Base-by-base conservation (phyloP, 768 basidiomycete genomes). In the Russula dissimulans region DNA sequence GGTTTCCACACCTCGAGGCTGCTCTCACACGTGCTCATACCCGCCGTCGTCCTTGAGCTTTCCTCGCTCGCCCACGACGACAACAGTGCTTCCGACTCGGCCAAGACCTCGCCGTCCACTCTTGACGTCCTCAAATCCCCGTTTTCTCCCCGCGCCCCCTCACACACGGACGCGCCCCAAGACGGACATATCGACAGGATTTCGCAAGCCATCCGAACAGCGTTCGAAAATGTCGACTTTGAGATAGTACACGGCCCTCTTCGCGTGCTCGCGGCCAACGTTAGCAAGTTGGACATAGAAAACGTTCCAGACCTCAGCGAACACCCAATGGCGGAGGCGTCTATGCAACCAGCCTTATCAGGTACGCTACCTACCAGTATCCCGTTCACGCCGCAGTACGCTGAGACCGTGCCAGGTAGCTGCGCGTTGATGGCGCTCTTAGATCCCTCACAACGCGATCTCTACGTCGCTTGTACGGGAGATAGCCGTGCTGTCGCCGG, bases 401-500 rank as follows among this genome's bases (percentile, higher is more conserved):
- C 56, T 52, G 60, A 69, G 44, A 66, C 38, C 31, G 41, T 57
- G 64, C 26, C 69, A 81, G 95, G 95, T 4, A 93, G 92, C 60
- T 98, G 95, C 71, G 93, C 95, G 1, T 75, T 99, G 57, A 78
- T 95, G 71, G 86, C 94, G 0, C 71, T 95, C 48, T 81, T 99
- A 59, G 95, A 98, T 69, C 89, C 90, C 0, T 83, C 86, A 6
- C 80, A 87, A 60, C 81, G 79, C 47, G 85, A 93, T 69, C 71
- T 98, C 31, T 95, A 97, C 67, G 84, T 98, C 38, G 95, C 95
- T 9, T 85, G 86, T 66, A 86, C 93, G 5, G 97, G 97, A 0
- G 97, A 99, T 70, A 89, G 91, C 69, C 82, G 97, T 50, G 97
- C 97, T 12, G 93, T 99, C 6, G 95, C 95, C 22, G 97, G 97